Evolutionary conservation across 768 basidiomycete species (phyloP).

Genomic region (Mycena vulgaris): DNA sequence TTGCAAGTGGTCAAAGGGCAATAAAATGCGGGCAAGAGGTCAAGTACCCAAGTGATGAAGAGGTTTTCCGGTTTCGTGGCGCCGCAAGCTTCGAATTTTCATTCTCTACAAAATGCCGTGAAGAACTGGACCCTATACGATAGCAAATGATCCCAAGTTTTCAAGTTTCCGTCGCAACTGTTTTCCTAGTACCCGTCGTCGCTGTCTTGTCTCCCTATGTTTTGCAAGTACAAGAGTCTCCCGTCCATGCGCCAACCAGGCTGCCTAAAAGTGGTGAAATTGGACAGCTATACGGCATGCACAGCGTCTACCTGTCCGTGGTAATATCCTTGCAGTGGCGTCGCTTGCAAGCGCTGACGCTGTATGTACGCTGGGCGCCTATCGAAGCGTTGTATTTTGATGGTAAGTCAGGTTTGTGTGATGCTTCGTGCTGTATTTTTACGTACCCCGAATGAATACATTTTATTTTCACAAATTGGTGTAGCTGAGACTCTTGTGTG

Average conservation of each 20-base stretch:
- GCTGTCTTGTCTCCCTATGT: constrained; percentile 64
- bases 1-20: constrained; percentile 50
- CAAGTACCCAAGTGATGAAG: constrained; percentile 56
- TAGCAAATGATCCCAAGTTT: constrained; percentile 70
- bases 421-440: constrained; percentile 16
- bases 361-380: constrained; percentile 26
- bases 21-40: constrained; percentile 58
- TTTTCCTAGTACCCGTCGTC: constrained; percentile 69
- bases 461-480: not conserved
- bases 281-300: constrained; percentile 23
- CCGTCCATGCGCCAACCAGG: constrained; percentile 27
- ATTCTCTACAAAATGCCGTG: constrained; percentile 62
- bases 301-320: constrained; percentile 16
- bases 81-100: constrained; percentile 66
- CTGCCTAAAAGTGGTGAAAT: constrained; percentile 25
- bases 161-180: constrained; percentile 74
- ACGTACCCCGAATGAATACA: constrained; percentile 30
- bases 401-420: constrained; percentile 20
- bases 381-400: constrained; percentile 27
- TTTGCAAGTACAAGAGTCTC: constrained; percentile 61
- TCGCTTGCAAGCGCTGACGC: constrained; percentile 16
- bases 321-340: constrained; percentile 10
- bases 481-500: no score
- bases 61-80: constrained; percentile 58
- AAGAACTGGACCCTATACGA: constrained; percentile 68